These are phyloP conservation scores for Odontarrhena argentea DNA, from an alignment of 345 rosid species.

Conservation along the genomic window DNA sequence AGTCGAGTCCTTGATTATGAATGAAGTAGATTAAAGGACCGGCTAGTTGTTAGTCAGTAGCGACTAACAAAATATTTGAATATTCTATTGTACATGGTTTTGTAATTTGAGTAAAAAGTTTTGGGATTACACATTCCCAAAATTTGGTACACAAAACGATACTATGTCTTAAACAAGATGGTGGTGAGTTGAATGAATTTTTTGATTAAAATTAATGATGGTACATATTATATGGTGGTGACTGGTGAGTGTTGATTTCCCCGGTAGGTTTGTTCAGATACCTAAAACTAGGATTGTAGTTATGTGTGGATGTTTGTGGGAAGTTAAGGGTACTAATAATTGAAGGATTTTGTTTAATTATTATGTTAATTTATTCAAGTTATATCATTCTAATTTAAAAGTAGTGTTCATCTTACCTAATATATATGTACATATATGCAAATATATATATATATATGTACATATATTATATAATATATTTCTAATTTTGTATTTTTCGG, in stretches of 20 bases:
- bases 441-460: background rate
- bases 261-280: too few relatives aligned
- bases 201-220: background rate
- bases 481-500: constrained; percentile 11
- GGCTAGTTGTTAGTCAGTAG: too few relatives aligned
- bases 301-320: constrained; percentile 20
- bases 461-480: background rate
- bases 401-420: constrained; percentile 22
- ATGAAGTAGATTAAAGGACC: too few relatives aligned
- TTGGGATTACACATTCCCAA: too few relatives aligned
- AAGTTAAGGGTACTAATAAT: constrained; percentile 26
- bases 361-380: background rate
- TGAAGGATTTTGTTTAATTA: constrained; percentile 7
- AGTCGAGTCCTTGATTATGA: too few relatives aligned
- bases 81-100: too few relatives aligned
- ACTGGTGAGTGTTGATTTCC: background rate
- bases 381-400: background rate
- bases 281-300: background rate
- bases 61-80: too few relatives aligned
- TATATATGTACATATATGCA: background rate
- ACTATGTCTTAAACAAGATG: too few relatives aligned
- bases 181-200: background rate
- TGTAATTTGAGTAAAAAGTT: too few relatives aligned
- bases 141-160: too few relatives aligned
- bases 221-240: background rate